Evolutionary conservation across 1,284 basidiomycete species (phyloP).

Genomic region (Ceratobasidium sp.): DNA sequence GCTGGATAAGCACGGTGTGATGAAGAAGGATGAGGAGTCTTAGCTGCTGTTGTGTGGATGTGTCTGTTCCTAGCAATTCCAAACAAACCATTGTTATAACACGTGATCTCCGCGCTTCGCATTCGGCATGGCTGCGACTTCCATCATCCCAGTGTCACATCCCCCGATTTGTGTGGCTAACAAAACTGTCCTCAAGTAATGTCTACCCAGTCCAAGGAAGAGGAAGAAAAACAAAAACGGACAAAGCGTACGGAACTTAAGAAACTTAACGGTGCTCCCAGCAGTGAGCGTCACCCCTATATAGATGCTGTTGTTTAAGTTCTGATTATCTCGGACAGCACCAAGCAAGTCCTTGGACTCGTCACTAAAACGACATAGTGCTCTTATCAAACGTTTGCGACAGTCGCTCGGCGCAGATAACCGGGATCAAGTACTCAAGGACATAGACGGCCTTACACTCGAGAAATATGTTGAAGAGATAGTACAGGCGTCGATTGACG

Average conservation of each 20-base stretch:
- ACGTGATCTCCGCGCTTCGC: conserved; percentile 23
- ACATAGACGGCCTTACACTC: conserved; percentile 87
- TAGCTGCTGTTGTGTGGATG: conserved; percentile 22
- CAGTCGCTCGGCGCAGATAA: conserved; percentile 82
- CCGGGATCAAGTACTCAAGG: conserved; percentile 87
- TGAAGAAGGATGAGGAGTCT: conserved; percentile 80
- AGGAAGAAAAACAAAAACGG: conserved; percentile 33
- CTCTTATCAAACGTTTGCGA: conserved; percentile 88
- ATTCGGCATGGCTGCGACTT: conserved; percentile 28
- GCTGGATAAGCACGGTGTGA: conserved; percentile 83
- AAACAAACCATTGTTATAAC: conserved; percentile 25
- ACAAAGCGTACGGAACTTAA: conserved; percentile 28
- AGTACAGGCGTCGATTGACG: conserved; percentile 86
- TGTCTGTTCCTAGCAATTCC: conserved; percentile 12
- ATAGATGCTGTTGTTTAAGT: background rate
- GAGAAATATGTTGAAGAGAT: conserved; percentile 98
- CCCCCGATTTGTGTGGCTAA: conserved; percentile 17
- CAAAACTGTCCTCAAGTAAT: conserved; percentile 16
- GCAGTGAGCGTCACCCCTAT: background rate
- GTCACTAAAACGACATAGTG: conserved; percentile 92
- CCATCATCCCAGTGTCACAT: conserved; percentile 24
- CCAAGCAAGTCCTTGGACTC: conserved; percentile 71
- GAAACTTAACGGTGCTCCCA: conserved; percentile 17
- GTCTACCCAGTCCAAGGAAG: conserved; percentile 27
- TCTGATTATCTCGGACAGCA: conserved; percentile 27